Conservation (phyloP, 345 rosid genomes). For the Pistacia integerrima region DNA sequence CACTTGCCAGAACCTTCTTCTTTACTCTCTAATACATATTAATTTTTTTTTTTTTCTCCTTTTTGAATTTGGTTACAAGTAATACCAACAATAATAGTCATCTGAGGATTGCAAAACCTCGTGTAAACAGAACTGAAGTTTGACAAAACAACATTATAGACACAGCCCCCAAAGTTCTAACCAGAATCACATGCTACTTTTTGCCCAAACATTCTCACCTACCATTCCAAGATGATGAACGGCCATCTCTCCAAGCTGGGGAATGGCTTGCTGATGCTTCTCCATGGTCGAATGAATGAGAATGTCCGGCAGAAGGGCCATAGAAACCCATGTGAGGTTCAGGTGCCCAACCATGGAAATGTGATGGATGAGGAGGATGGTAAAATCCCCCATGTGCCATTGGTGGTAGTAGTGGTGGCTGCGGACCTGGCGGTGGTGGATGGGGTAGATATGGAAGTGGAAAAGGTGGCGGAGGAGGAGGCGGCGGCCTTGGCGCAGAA, state of each 20-base stretch:
- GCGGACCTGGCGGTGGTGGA: not conserved
- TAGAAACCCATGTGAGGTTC: constrained; percentile 16
- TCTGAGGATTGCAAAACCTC: not conserved
- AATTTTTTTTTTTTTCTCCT: too few relatives aligned
- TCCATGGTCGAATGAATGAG: constrained; percentile 7
- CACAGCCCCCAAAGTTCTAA: constrained; percentile 16
- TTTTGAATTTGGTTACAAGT: not conserved
- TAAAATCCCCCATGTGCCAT: constrained; percentile 14
- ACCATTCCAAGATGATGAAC: constrained; percentile 31
- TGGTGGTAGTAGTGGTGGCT: not conserved
- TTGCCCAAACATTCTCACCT: constrained; percentile 27
- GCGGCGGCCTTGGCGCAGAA: not conserved
- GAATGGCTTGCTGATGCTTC: constrained; percentile 13
- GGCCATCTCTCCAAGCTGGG: not conserved
- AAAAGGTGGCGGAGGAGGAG: not conserved
- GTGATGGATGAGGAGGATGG: constrained; percentile 17
- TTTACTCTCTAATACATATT: too few relatives aligned
- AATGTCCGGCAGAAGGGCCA: constrained; percentile 1
- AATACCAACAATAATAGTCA: not conserved
- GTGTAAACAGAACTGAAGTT: not conserved
- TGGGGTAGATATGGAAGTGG: too few relatives aligned
- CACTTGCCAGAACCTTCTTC: not conserved
- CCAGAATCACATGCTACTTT: not conserved
- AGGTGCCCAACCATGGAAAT: constrained; percentile 15
- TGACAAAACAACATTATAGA: not conserved